Evolutionary conservation across 805 yeast genomes (phyloP), one percentile per base, ranked within the genome.

Genomic region (Hanseniaspora mollemarum): DNA sequence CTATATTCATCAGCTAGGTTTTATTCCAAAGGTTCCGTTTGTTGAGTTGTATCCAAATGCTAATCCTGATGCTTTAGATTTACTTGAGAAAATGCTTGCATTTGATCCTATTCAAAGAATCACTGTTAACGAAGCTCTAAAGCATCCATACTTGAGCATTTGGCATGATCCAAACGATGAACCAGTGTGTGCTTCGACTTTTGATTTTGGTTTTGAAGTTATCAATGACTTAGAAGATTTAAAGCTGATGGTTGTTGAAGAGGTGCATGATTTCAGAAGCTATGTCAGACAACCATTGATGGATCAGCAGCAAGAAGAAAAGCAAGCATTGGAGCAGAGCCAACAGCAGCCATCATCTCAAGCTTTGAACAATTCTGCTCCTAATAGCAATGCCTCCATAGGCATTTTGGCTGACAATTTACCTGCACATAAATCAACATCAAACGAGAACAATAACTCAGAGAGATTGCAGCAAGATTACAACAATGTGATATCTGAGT

Each of bases 131-230:
- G 83, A 87, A 58, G 96, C 97, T 0, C 70, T 92, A 46, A 74
- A 72, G 54, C 98, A 92, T 67, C 95, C 96, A 8, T 92, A 90
- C 63, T 67, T 92, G 51, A 73, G 80, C 43, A 76, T 84, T 29
- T 92, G 96, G 88, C 96, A 87, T 62, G 95, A 87, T 65, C 92
- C 95, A 5, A 75, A 76, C 28, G 97, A 92, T 62, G 97, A 92
- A 66, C 88, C 88, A 7, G 80, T 74, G 44, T 87, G 96, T 63
- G 76, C 78, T 42, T 72, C 76, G 1, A 83, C 83, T 58, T 88
- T 88, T 63, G 95, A 88, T 61, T 88, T 88, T 63, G 72, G 84
- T 5, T 88, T 88, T 64, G 96, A 88, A 69, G 81, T 76, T 15
- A 82, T 81, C 16, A 86, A 85, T 57, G 95, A 87, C 56, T 72